Evolutionary conservation across 2,329 filamentous ascomycete species (phyloP), one percentile per base, ranked within the genome.

Genomic region (Cylindrodendrum hubeiense): DNA sequence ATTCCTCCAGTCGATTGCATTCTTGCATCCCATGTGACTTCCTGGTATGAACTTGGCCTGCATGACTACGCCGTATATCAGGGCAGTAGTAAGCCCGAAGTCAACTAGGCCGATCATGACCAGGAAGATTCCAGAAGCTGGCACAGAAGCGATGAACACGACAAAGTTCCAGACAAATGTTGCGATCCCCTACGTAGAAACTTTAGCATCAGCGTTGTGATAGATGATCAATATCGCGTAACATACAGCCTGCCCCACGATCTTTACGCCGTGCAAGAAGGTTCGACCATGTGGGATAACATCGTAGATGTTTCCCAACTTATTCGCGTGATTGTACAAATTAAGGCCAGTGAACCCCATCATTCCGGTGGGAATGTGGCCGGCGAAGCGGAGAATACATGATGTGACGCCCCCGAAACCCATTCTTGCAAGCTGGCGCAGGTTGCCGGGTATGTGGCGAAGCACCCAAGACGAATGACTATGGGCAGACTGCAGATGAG

Each of bases 121-220:
- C 8, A 52, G 43, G 6, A 19, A 13, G 12, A 43, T 7, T n/a
- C 37, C 53, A 17, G 7, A 12, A 7, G 37, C 21, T 21, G n/a
- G 10, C 5, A 2, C 17, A 3, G 37, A 60, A 15, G 6, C 26
- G 17, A 44, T 10, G 44, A 60, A 60, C 46, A 60, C 41, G 56
- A 44, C 13, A 41, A 60, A 51, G 47, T 60, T 60, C 56, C 56
- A 60, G 15, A 24, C n/a, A 43, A 60, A 60, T 4, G 24, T 30
- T 15, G 37, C 34, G n/a, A 24, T 28, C n/a, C 46, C 44, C 56
- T 60, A 30, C 10, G n/a, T 33, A 8, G 17, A 28, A 19, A 17
- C 17, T 34, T 19, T 8, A 53, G 17, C 7, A n/a, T 21, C 19
- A 13, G 9, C 10, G 33, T 34, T 13, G 33, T 13, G 10, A 13